Percentiles rank a stretch among this genome's conserved stretches.
phyloP scores from a whole-genome alignment of 2,329 filamentous ascomycete genomes.

The Fusarium sp. region DNA sequence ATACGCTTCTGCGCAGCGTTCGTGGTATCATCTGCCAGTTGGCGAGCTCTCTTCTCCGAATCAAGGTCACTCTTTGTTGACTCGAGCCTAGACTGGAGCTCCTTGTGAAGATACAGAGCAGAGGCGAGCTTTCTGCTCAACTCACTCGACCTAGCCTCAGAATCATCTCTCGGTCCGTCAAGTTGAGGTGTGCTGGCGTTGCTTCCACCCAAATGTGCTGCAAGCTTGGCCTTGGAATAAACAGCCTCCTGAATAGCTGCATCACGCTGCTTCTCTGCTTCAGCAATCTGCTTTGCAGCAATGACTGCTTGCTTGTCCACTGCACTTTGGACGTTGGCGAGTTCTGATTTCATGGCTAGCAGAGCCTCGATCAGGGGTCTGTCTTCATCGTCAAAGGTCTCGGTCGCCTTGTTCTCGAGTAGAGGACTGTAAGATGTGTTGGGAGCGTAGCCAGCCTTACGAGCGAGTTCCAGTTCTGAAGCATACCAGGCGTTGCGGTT shows the following conservation, averaged over 20 bases:
- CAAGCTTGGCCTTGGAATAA: conserved; percentile 91
- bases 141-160: conserved; percentile 65
- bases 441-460: conserved; percentile 85
- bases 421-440: conserved; percentile 73
- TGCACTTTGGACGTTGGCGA: conserved; percentile 86
- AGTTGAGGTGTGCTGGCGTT: conserved; percentile 66
- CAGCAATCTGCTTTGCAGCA: conserved; percentile 88
- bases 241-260: conserved; percentile 93
- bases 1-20: conserved; percentile 84
- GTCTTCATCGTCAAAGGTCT: conserved; percentile 90
- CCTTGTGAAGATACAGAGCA: conserved; percentile 78
- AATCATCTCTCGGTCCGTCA: conserved; percentile 67
- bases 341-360: conserved; percentile 86
- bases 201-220: conserved; percentile 74
- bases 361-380: conserved; percentile 91
- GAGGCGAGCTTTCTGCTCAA: conserved; percentile 83
- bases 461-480: conserved; percentile 89
- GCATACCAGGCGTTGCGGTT: conserved; percentile 97
- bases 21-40: conserved; percentile 87
- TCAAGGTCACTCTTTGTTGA: conserved; percentile 73
- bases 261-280: conserved; percentile 93
- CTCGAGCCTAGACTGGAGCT: conserved; percentile 80
- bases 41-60: conserved; percentile 79
- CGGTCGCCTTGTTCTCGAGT: conserved; percentile 76
- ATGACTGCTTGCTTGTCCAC: conserved; percentile 87